Evolutionary conservation across 192 early-diverging fungal genomes (phyloP), one percentile per base, ranked within the genome.

Genomic region (Coemansia sp.): DNA sequence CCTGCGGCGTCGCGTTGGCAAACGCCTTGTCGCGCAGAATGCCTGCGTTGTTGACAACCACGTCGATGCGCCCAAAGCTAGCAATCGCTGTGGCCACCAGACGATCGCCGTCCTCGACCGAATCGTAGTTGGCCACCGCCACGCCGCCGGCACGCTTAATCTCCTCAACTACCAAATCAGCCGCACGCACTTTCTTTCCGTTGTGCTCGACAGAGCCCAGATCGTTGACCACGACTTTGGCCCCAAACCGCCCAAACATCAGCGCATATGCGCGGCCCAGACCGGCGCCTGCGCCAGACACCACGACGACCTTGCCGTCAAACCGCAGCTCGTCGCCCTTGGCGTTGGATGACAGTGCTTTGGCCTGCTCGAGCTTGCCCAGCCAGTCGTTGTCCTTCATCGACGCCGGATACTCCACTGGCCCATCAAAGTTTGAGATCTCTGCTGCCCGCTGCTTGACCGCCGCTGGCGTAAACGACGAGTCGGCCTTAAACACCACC

Each of bases 11-110:
- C 73, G 95, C 93, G 45, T 92, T 83, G 52, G 82, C 84, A 76
- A 98, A 97, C 5, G 94, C 94, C 75, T 91, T 94, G 83, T 98
- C 96, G 64, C 95, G 88, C 57, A 98, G 83, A 57, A 98, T 97
- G 64, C 96, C 96, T 19, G 96, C 96, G 67, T 98, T 98, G 87
- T 98, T 98, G 67, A 98, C 86, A 22, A 98, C 63, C 61, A 98
- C 79, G 62, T 92, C 90, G 56, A 92, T 65, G 9, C 89, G 87
- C 6, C 90, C 90, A 82, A 89, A 92, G 15, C 87, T 87, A 70
- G 91, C 85, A 62, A 98, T 83, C 5, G 95, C 96, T 5, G 96
- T 95, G 41, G 92, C 90, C 29, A 98, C 87, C 9, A 98, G 76
- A 76, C 90, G 89, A 6, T 98, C 95, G 52, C 96, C 96, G n/a